phyloP scores from a whole-genome alignment of 371 early-diverging fungal species.

The Mucor lusitanicus region DNA sequence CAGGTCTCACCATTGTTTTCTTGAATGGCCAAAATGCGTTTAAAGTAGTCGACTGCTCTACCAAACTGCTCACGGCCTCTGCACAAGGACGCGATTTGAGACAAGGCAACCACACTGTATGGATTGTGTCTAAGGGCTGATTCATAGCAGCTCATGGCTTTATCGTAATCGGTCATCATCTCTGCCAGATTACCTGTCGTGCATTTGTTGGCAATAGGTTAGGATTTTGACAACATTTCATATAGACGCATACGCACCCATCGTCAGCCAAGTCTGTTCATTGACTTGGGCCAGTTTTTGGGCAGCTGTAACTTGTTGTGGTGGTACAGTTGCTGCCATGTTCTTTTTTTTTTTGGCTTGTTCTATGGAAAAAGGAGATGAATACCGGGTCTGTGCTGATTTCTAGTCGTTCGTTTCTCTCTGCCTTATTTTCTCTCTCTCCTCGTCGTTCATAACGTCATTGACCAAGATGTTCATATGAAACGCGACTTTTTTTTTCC shows the following conservation, averaged over 20 bases:
- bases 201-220: not conserved
- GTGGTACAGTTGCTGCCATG: conserved; percentile 33
- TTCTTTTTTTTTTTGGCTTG: conserved; percentile 2
- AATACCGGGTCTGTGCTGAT: not conserved
- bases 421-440: not conserved
- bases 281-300: conserved; percentile 66
- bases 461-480: not conserved
- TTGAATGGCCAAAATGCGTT: conserved; percentile 80
- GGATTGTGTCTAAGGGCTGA: conserved; percentile 88
- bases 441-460: not conserved
- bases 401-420: not conserved
- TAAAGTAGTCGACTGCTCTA: conserved; percentile 34
- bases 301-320: conserved; percentile 44
- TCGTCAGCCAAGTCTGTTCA: conserved; percentile 74
- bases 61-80: conserved; percentile 65
- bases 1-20: conserved; percentile 86
- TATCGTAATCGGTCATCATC: conserved; percentile 75
- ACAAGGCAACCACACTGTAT: conserved; percentile 78
- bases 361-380: not conserved
- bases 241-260: conserved; percentile 43
- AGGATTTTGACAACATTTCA: not conserved
- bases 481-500: conserved; percentile 1
- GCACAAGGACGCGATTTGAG: conserved; percentile 71
- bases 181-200: conserved; percentile 68
- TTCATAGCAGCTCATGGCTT: conserved; percentile 84